phyloP scores from a whole-genome alignment of 192 early-diverging fungal species.

The Mortierella alpina region DNA sequence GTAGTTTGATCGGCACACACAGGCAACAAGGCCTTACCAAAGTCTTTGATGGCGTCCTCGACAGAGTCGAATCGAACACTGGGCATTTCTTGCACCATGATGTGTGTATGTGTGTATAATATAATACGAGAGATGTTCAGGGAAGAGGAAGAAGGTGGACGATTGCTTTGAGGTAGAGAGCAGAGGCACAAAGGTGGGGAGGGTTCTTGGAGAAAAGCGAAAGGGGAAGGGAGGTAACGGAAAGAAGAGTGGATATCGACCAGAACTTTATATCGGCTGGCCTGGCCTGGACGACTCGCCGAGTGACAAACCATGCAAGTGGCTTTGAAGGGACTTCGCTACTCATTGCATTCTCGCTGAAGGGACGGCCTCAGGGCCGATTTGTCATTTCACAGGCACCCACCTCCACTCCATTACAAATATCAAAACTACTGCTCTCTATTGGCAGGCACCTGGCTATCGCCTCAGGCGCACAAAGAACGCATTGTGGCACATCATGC shows the following conservation, averaged over 20 bases:
- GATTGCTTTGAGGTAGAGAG: neutral
- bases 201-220: neutral
- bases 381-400: too few species aligned
- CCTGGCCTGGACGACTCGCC: too few species aligned
- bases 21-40: conserved; percentile 25
- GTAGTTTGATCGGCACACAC: neutral
- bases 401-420: too few species aligned
- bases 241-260: too few species aligned
- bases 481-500: conserved; percentile 83
- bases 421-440: neutral
- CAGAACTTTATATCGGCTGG: too few species aligned
- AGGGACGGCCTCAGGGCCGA: too few species aligned
- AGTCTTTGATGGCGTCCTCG: conserved; percentile 50
- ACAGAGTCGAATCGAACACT: conserved; percentile 35
- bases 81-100: conserved; percentile 43
- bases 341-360: too few species aligned
- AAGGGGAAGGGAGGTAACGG: too few species aligned
- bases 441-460: conserved; percentile 23
- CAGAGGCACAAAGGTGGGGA: neutral
- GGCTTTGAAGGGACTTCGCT: too few species aligned
- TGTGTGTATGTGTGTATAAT: neutral
- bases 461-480: conserved; percentile 86
- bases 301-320: too few species aligned
- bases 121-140: neutral
- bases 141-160: conserved; percentile 1